phyloP scores from a whole-genome alignment of 768 basidiomycete species.

The Gymnopilus dilepis region DNA sequence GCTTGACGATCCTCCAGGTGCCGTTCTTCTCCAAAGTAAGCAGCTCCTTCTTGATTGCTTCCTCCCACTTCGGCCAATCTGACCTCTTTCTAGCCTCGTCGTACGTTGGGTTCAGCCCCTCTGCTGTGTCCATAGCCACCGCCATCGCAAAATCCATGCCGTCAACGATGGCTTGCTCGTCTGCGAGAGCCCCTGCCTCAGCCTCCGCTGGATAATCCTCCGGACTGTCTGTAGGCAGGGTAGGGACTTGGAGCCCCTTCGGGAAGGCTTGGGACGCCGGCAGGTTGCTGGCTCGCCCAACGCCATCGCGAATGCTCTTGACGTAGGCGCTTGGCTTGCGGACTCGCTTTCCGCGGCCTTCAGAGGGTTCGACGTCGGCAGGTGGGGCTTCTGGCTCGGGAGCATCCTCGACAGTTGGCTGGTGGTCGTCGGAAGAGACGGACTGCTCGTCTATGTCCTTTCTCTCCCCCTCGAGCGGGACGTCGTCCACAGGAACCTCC shows the following conservation, averaged over 20 bases:
- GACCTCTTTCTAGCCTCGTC: conserved; percentile 17
- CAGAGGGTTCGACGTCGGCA: background rate
- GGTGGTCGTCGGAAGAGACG: background rate
- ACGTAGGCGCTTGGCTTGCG: conserved; percentile 8
- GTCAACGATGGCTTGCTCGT: too few relatives aligned
- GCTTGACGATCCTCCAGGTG: conserved; percentile 16
- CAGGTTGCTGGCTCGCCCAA: conserved; percentile 4
- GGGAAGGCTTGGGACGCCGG: background rate
- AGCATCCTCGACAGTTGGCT: background rate
- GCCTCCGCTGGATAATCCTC: too few relatives aligned
- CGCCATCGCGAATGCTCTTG: background rate
- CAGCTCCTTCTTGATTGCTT: too few relatives aligned
- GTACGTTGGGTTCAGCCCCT: conserved; percentile 15
- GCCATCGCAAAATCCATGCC: conserved; percentile 14
- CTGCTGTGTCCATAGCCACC: background rate
- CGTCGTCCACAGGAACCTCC: background rate
- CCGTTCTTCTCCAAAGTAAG: conserved; percentile 14
- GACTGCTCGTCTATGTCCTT: background rate
- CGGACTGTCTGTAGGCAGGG: background rate
- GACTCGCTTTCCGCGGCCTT: conserved; percentile 3
- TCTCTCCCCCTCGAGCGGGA: background rate
- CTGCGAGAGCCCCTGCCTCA: too few relatives aligned
- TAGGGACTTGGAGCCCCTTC: conserved; percentile 1
- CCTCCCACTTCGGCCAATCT: too few relatives aligned
- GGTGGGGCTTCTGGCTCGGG: background rate